Evolutionary conservation across 2,329 filamentous ascomycete genomes (phyloP), one percentile per base, ranked within the genome.

Genomic region (Colletotrichum cuscutae): DNA sequence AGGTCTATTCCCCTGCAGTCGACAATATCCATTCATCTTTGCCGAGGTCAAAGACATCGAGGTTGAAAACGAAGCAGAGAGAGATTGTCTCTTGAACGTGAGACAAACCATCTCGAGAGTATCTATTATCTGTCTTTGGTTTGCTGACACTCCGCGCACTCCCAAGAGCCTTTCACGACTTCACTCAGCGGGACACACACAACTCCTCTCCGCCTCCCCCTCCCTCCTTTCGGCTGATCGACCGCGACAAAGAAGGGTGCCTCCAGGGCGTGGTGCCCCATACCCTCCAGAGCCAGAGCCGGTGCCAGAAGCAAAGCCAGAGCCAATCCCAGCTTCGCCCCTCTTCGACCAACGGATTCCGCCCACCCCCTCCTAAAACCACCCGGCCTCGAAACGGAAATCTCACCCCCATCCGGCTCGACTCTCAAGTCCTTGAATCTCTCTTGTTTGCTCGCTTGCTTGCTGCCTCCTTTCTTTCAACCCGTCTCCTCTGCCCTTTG

Each of bases 171-270:
- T 12, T 13, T 32, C 37, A 42, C 5, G 15, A 42, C 37, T 42
- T 5, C 37, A 42, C 37, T 42, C 37, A 15, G 7, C 15, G 37
- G 37, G 37, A 26, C 60, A 22, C 24, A 52, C 13, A 24, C 60
- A 30, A 26, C 26, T 24, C 60, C 52, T 30, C 37, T 63, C 46
- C 46, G 15, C 30, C 28, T 28, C 22, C 24, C 64, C 69, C 56
- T 19, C 62, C 26, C 71, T 53, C 58, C 58, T 72, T 65, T 70
- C 60, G 71, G 71, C 71, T 67, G 71, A 71, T 73, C 71, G 61
- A 66, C 67, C 35, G 26, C 62, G 52, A 71, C 70, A 42, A 65
- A 72, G 54, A 56, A 28, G 53, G 12, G 53, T 56, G 54, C 69
- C 52, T 72, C 69, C 58, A 64, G 32, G 54, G 65, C 66, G 53